Conservation (phyloP, 1,139 yeast genomes). For the Suhomyces anneliseae region DNA sequence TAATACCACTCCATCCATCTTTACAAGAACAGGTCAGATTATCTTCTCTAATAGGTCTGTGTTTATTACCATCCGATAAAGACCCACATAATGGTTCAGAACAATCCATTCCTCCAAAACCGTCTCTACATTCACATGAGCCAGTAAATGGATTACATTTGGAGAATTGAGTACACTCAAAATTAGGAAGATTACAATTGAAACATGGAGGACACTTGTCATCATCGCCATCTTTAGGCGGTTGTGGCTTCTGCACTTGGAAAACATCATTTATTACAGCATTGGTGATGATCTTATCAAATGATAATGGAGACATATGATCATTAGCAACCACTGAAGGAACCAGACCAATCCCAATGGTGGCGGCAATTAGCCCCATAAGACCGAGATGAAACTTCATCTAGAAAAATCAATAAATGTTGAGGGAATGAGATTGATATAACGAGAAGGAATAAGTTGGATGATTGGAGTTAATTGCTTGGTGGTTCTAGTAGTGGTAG, state of each 20-base stretch:
- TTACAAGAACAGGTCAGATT: constrained; percentile 64
- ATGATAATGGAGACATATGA: constrained; percentile 7
- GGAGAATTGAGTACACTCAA: constrained; percentile 87
- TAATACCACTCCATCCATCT: constrained; percentile 90
- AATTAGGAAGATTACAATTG: constrained; percentile 90
- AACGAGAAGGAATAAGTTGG: background rate
- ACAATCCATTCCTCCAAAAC: constrained; percentile 94
- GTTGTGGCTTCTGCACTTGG: constrained; percentile 13
- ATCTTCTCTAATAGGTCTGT: constrained; percentile 61
- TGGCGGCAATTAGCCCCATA: constrained; percentile 5
- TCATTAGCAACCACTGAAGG: background rate
- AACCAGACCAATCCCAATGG: background rate
- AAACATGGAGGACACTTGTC: constrained; percentile 82
- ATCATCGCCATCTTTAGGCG: constrained; percentile 16
- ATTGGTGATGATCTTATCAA: constrained; percentile 28
- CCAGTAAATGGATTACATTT: constrained; percentile 85
- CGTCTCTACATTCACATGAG: constrained; percentile 86
- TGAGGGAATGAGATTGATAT: background rate
- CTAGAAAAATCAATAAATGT: background rate
- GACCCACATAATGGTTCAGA: constrained; percentile 88
- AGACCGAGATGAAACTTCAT: constrained; percentile 2
- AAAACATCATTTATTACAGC: constrained; percentile 30
- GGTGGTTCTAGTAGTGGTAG: too few relatives aligned
- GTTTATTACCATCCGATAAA: constrained; percentile 58
- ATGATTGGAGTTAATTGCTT: too few relatives aligned